Base-by-base conservation (phyloP, 495 filamentous ascomycete species). In the Clavariopsis aquatica region DNA sequence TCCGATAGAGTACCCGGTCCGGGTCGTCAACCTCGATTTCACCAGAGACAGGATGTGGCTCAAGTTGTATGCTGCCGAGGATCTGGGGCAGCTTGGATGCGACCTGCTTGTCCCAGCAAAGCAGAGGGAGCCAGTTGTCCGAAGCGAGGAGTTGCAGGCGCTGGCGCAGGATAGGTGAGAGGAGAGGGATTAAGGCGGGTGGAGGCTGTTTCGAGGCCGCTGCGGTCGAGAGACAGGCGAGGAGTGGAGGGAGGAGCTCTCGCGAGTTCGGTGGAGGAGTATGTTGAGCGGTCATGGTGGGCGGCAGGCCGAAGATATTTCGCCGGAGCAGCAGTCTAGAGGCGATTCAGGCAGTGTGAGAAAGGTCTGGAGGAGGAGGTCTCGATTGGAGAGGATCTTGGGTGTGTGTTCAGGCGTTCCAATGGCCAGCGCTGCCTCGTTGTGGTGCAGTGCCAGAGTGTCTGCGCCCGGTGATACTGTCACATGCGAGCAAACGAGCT, bases 131-230 rank as follows among this genome's bases (percentile, higher is more conserved):
- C 94, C 94, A 98, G 64, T 90, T 89, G 20, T 93, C 89, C 1
- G 81, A 78, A 24, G 87, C 83, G 57, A 97, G 81, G 60, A 94
- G 82, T 69, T 92, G 85, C 8, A 97, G 83, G 45, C 94, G 84
- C 72, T 97, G 93, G 53, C 93, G 89, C 2, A 98, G 85, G 49
- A 97, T 94, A 7, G 94, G 93, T 3, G 94, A 90, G 46, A 98
- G 85, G 31, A 93, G 82, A 28, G 90, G 89, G 3, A 96, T 81
- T 12, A 96, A 80, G 38, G 86, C 87, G 36, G 87, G 85, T 15
- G 93, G 85, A 6, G 93, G 91, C 57, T 84, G 79, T 49, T 87
- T 82, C 36, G 93, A 93, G 57, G 88, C 83, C 68, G 90, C 89
- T 15, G 92, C 90, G 31, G 88, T 88, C 1, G 91, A 90, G n/a